phyloP scores from a whole-genome alignment of 257 asterid species.

The Solanum tarapatanum region DNA sequence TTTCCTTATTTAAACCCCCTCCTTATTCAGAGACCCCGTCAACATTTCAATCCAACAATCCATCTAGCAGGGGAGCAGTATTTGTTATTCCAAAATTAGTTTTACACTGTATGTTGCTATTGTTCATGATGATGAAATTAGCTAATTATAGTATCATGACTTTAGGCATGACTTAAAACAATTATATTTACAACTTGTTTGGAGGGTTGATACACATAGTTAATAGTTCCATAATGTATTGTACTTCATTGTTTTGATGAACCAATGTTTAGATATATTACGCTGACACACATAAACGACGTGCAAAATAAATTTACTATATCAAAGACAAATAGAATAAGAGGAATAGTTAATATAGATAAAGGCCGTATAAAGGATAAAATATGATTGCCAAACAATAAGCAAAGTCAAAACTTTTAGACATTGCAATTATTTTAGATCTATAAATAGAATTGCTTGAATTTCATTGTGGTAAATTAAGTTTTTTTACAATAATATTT shows the following conservation, averaged over 20 bases:
- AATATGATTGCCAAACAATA: not conserved
- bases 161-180: not conserved
- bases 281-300: not conserved
- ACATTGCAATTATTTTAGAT: not conserved
- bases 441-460: not conserved
- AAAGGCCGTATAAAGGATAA: not conserved
- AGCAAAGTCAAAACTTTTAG: not conserved
- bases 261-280: not conserved
- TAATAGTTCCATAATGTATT: not conserved
- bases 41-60: not conserved
- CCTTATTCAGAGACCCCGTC: constrained; percentile 15
- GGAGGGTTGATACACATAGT: not conserved
- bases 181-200: not conserved
- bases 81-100: constrained; percentile 4
- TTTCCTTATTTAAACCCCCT: not conserved
- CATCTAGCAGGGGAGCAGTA: not conserved
- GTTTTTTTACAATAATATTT: not conserved
- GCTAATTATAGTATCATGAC: not conserved
- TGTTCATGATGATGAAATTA: not conserved
- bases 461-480: not conserved
- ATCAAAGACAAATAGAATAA: not conserved
- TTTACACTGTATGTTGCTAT: not conserved
- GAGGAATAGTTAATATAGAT: not conserved
- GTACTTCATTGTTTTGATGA: not conserved
- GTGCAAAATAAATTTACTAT: not conserved